Evolutionary conservation across 441 rosid species (phyloP).

Genomic region (Oxalis stricta): DNA sequence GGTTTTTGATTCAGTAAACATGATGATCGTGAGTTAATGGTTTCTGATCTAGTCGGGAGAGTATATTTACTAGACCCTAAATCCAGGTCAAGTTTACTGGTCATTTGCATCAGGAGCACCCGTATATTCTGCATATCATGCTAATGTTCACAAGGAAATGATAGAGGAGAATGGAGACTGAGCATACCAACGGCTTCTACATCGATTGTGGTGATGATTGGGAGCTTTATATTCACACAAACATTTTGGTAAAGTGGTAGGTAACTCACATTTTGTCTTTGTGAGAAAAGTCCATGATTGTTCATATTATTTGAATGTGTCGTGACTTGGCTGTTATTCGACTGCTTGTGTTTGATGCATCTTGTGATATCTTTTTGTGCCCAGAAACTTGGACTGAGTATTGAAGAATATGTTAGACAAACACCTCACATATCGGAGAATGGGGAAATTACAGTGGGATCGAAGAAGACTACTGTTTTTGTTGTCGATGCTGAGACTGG

Average conservation of each 20-base stretch:
- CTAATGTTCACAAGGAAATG: conserved; percentile 17
- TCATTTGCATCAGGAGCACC: conserved; percentile 54
- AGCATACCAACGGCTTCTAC: conserved; percentile 35
- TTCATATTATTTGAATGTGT: background rate
- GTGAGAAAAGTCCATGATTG: background rate
- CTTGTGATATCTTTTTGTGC: background rate
- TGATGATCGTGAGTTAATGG: conserved; percentile 28
- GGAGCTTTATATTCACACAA: conserved; percentile 45
- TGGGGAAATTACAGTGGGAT: conserved; percentile 56
- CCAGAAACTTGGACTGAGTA: conserved; percentile 27
- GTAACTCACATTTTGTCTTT: background rate
- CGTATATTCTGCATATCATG: conserved; percentile 72
- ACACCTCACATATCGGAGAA: conserved; percentile 41
- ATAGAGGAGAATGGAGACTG: conserved; percentile 29
- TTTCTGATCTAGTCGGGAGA: conserved; percentile 58
- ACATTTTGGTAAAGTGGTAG: conserved; percentile 47
- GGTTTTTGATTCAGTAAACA: conserved; percentile 26
- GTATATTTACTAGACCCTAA: conserved; percentile 42
- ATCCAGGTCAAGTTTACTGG: conserved; percentile 36
- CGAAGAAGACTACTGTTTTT: conserved; percentile 48
- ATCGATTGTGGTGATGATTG: conserved; percentile 68
- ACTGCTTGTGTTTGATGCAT: background rate
- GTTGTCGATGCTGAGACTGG: conserved; percentile 66
- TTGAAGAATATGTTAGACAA: conserved; percentile 44
- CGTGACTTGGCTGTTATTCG: background rate